Evolutionary conservation across 371 early-diverging fungal genomes (phyloP).

Genomic region (Parasitella parasitica): DNA sequence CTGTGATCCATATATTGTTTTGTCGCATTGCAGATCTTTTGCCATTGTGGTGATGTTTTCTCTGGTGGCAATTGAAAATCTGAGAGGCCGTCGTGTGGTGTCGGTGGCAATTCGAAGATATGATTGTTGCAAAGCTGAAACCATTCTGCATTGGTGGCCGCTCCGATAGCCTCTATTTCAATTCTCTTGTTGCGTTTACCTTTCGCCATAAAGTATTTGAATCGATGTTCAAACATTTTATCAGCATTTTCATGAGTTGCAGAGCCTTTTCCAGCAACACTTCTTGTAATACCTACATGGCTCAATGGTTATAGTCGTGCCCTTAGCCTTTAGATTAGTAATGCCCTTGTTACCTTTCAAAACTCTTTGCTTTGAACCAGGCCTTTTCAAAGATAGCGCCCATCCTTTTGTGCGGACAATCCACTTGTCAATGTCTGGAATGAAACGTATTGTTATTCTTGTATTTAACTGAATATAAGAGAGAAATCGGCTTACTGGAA

Average conservation of each 20-base stretch:
- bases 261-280: slow-evolving; percentile 24
- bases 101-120: background rate
- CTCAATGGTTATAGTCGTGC: background rate
- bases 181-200: slow-evolving; percentile 35
- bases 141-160: background rate
- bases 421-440: slow-evolving; percentile 26
- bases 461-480: background rate
- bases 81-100: background rate
- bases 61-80: background rate
- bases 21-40: background rate
- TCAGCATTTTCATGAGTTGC: slow-evolving; percentile 17
- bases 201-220: slow-evolving; percentile 44
- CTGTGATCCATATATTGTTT: background rate
- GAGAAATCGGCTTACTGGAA: background rate
- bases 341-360: slow-evolving; percentile 33
- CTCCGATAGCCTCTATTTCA: slow-evolving; percentile 26
- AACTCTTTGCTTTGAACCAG: slow-evolving; percentile 25
- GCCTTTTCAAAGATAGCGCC: slow-evolving; percentile 25
- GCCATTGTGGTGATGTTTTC: background rate
- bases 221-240: slow-evolving; percentile 35
- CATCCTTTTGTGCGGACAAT: slow-evolving; percentile 36
- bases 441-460: background rate
- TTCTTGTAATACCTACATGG: slow-evolving; percentile 32
- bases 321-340: too few species aligned
- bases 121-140: background rate